Evolutionary conservation across 306 rosid genomes (phyloP), one percentile per base, ranked within the genome.

Genomic region (Cicer yamashitae): DNA sequence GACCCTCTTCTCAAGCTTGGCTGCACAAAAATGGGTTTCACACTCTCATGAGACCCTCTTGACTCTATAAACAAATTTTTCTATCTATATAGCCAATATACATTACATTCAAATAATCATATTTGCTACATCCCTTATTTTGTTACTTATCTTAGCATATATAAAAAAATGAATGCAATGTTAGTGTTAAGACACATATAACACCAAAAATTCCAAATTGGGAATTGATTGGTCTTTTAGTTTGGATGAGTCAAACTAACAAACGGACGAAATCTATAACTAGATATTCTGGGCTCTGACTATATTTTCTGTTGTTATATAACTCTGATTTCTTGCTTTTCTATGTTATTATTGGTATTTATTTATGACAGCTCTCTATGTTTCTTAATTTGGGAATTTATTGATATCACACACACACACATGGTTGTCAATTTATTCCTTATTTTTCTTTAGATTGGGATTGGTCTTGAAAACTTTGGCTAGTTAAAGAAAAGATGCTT

Each of bases 21-120:
- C 86, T 82, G 87, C 96, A 87, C 71, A 87, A 82, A 69, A 89
- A 89, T 76, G 96, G 90, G 43, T 87, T 88, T 87, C 96, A 87
- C 80, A 57, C 84, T 57, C 87, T 85, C 46, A 83, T 67, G 86
- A 85, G 91, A 85, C 91, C 91, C 73, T 77, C 85, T 25, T 90
- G 78, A 87, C 5, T 67, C 37, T 30, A 30, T 30, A 30, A 30
- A 3, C 13, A 59, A 6, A 30, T 8, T 8, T 30, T 54, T 54
- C 60, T 60, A 22, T 25, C 15, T 66, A 46, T 18, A 7, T 41
- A 43, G 12, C 75, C 34, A 38, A 39, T 15, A 14, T n/a, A 75
- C 37, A 47, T 56, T 73, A 44, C 73, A 61, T 71, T 43, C 73
- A 70, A 65, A 70, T 61, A 52, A 46, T 67, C 74, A 54, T 41